Conservation (phyloP, 306 rosid genomes). For the Biancaea sappan region DNA sequence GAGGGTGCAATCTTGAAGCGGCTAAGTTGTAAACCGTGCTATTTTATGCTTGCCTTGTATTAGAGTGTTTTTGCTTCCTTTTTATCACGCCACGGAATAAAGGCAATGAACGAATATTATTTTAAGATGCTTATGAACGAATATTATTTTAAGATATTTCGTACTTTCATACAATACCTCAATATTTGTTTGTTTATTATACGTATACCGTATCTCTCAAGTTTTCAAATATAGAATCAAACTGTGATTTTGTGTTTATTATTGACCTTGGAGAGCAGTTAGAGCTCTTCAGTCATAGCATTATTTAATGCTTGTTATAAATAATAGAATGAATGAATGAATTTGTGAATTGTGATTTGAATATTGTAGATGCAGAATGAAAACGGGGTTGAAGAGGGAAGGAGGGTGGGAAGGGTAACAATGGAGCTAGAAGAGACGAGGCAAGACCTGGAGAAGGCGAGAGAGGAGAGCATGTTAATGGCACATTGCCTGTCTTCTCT, state of each 20-base stretch:
- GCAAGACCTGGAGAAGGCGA: slow-evolving; percentile 67
- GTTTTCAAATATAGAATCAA: neutral
- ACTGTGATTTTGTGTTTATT: neutral
- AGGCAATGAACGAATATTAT: slow-evolving; percentile 20
- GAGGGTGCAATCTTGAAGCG: slow-evolving; percentile 24
- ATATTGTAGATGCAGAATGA: slow-evolving; percentile 49
- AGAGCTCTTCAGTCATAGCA: no score
- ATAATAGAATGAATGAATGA: no score
- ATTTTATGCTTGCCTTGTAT: slow-evolving; percentile 47
- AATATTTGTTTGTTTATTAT: neutral
- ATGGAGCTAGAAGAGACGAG: slow-evolving; percentile 79
- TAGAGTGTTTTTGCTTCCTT: slow-evolving; percentile 12
- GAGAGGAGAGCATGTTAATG: slow-evolving; percentile 76
- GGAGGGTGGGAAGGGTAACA: slow-evolving; percentile 54
- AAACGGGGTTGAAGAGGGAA: slow-evolving; percentile 35
- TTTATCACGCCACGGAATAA: slow-evolving; percentile 43
- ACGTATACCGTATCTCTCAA: neutral
- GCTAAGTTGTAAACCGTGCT: slow-evolving; percentile 21
- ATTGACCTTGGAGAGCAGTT: neutral
- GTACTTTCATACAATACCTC: slow-evolving; percentile 4
- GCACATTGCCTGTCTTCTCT: slow-evolving; percentile 71
- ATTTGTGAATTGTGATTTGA: neutral
- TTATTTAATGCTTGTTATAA: neutral
- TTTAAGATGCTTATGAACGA: neutral
- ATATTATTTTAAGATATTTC: neutral